A percentile compares a stretch with the other conserved stretches of the same genome.
Evolutionary conservation across 1,284 basidiomycete genomes (phyloP).

Genomic region (Irpex rosettiformis): DNA sequence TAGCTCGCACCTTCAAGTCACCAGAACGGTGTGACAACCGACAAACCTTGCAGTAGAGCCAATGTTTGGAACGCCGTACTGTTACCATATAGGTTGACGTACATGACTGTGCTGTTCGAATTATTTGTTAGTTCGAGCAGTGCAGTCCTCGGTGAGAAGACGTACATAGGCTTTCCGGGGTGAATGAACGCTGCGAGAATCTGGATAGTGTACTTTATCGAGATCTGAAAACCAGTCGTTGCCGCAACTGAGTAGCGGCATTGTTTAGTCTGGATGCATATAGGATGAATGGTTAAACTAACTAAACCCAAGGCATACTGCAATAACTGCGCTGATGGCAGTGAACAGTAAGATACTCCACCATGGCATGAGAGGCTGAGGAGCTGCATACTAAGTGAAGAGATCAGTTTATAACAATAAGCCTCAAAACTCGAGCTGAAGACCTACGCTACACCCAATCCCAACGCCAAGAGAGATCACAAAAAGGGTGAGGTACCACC

Average conservation of each 20-base stretch:
- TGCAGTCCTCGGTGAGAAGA: neutral
- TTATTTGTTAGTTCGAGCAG: neutral
- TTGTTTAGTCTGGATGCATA: neutral
- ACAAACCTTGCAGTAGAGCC: constrained; percentile 46
- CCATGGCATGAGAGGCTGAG: constrained; percentile 45
- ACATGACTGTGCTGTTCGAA: constrained; percentile 45
- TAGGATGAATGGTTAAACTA: constrained; percentile 15
- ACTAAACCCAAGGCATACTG: constrained; percentile 49
- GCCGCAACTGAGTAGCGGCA: constrained; percentile 35
- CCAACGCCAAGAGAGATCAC: constrained; percentile 46
- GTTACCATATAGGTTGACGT: constrained; percentile 50
- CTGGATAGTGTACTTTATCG: constrained; percentile 52
- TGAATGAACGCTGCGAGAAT: constrained; percentile 61
- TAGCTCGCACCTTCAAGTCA: neutral
- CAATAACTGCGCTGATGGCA: constrained; percentile 39
- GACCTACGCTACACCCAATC: constrained; percentile 44
- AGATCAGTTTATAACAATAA: neutral
- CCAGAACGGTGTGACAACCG: constrained; percentile 3
- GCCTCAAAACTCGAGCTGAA: no score
- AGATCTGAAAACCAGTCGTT: constrained; percentile 48
- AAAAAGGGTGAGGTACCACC: constrained; percentile 47
- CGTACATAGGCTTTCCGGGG: constrained; percentile 53
- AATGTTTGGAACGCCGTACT: constrained; percentile 62
- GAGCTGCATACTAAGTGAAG: constrained; percentile 36
- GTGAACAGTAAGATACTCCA: constrained; percentile 55